Evolutionary conservation across 2,329 filamentous ascomycete species (phyloP), one percentile per base, ranked within the genome.

Genomic region (Emmonsiellopsis sp.): DNA sequence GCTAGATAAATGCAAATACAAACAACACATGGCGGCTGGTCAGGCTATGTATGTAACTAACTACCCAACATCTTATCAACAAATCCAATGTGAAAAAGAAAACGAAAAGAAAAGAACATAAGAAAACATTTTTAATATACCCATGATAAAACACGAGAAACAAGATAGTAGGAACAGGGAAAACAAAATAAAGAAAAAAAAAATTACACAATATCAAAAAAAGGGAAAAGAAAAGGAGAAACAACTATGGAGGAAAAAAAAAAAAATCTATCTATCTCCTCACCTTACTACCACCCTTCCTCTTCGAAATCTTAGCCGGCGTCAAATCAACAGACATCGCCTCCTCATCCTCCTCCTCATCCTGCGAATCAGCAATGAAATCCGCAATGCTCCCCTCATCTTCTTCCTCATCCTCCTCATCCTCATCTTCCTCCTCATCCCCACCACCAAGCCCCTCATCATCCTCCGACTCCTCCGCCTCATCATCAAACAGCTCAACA

Each of bases 391-490:
- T 71, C 49, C 68, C 71, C 8, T 80, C 79, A 55, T 84, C 82
- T 6, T 85, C 82, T 37, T 84, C 82, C 4, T 85, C 82, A 39
- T 81, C 72, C 2, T 80, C 79, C 55, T 84, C 80, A 14, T 83
- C 78, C 55, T 82, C 80, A 21, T 82, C 78, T 2, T 81, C 65
- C 0, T 72, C 75, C 37, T 76, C 74, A 1, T 65, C 77, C 6
- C 74, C 78, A 42, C 76, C 72, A 13, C 76, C 75, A 2, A 68
- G 69, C 36, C 68, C 71, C 3, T 70, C 69, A 6, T 67, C 71
- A 34, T 71, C 69, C 43, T 65, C 69, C 4, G 69, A 72, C 56
- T 71, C 69, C 21, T 70, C 69, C 5, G 70, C 70, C 56, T 74
- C 73, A 42, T 75, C 68, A 51, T 75, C 72, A 49, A 75, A 65